A percentile compares a stretch with the other conserved stretches of the same genome.
These are phyloP conservation scores for Coniochaeta hoffmannii DNA, from an alignment of 2,329 filamentous ascomycete genomes.

Conservation along the genomic window DNA sequence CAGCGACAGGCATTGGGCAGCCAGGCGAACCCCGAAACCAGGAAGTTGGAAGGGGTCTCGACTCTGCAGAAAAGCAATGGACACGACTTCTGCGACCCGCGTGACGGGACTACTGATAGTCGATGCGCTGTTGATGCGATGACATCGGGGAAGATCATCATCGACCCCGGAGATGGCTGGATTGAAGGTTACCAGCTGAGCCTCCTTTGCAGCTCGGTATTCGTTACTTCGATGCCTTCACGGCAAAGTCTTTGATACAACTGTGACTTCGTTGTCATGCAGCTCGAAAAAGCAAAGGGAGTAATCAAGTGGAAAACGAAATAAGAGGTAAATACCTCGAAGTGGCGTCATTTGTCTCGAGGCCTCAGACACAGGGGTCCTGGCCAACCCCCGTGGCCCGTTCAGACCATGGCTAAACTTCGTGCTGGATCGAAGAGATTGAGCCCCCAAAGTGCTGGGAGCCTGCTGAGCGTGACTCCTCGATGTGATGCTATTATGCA, in stretches of 20 bases:
- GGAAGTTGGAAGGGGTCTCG: not conserved
- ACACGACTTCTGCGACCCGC: not conserved
- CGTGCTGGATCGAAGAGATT: not conserved
- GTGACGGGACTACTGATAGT: not conserved
- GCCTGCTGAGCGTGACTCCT: not conserved
- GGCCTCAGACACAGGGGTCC: not conserved
- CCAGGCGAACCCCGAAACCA: not conserved
- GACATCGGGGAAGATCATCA: not conserved
- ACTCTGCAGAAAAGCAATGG: not conserved
- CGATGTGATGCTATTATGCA: not conserved
- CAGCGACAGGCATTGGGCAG: not conserved
- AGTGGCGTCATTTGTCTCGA: not conserved
- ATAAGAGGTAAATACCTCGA: not conserved
- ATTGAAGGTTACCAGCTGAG: not conserved
- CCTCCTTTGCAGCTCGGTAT: not conserved
- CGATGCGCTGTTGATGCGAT: not conserved
- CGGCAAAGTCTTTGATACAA: not conserved
- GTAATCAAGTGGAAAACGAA: not conserved
- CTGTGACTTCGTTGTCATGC: not conserved
- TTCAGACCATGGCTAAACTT: not conserved
- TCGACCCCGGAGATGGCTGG: not conserved
- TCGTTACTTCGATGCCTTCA: not conserved
- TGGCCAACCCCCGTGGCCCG: not conserved
- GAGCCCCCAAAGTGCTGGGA: not conserved
- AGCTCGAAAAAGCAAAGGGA: not conserved